Conservation (phyloP, 2,329 filamentous ascomycete species). For the Elsinoe australis region DNA sequence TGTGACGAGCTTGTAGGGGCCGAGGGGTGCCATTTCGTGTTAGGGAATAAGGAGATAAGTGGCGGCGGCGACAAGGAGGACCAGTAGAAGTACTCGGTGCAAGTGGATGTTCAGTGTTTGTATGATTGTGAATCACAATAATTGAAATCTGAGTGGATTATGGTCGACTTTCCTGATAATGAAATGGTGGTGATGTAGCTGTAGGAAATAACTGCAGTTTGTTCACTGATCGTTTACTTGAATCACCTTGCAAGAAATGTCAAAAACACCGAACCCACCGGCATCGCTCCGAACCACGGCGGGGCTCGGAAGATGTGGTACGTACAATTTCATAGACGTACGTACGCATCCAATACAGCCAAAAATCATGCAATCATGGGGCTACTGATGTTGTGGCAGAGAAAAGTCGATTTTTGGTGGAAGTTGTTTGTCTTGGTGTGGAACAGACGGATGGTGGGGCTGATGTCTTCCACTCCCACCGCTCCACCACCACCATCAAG, state of each 20-base stretch:
- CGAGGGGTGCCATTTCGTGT: slow-evolving; percentile 29
- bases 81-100: background rate
- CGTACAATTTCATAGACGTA: background rate
- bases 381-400: background rate
- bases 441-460: slow-evolving; percentile 8
- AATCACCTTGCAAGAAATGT: background rate
- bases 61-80: background rate
- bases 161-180: too few relatives aligned
- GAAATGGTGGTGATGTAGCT: background rate
- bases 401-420: background rate
- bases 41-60: background rate
- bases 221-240: background rate
- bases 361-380: slow-evolving; percentile 8
- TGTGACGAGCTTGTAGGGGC: slow-evolving; percentile 57
- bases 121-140: too few relatives aligned
- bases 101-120: background rate
- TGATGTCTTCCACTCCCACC: background rate
- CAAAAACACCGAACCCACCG: background rate
- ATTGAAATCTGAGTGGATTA: background rate
- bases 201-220: background rate
- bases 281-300: slow-evolving; percentile 9
- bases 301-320: background rate
- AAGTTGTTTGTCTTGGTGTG: slow-evolving; percentile 1
- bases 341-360: background rate
- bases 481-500: background rate